Conservation (phyloP, 2,329 filamentous ascomycete genomes). For the Seiridium cupressi region DNA sequence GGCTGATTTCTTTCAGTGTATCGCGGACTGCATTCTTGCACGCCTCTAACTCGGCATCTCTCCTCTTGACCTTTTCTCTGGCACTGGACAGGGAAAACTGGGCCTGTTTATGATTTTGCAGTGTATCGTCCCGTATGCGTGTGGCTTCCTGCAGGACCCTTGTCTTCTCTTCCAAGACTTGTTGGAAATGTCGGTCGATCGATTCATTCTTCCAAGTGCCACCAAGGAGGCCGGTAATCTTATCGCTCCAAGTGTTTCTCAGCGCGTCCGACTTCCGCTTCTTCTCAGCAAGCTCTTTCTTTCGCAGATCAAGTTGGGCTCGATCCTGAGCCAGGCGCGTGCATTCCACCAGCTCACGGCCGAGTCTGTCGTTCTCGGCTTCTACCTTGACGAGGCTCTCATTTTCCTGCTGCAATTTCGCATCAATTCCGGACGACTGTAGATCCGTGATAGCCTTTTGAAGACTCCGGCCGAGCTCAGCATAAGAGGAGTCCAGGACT, state of each 20-base stretch:
- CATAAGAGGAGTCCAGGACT: constrained; percentile 70
- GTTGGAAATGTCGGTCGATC: constrained; percentile 70
- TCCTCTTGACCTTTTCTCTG: constrained; percentile 63
- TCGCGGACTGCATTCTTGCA: constrained; percentile 57
- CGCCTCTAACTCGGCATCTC: constrained; percentile 58
- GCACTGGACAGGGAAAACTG: constrained; percentile 69
- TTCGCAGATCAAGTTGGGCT: constrained; percentile 79
- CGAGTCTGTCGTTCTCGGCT: constrained; percentile 67
- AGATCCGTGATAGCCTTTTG: constrained; percentile 61
- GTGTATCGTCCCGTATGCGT: constrained; percentile 66
- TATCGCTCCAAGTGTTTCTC: constrained; percentile 69
- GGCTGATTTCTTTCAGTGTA: constrained; percentile 43
- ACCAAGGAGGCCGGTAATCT: constrained; percentile 65
- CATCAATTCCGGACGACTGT: constrained; percentile 65
- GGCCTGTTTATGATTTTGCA: constrained; percentile 72
- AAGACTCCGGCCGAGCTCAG: constrained; percentile 65
- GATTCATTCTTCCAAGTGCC: constrained; percentile 66
- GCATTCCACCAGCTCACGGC: constrained; percentile 78
- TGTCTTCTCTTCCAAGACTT: constrained; percentile 55
- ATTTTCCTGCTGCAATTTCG: constrained; percentile 66
- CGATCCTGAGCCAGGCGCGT: constrained; percentile 79
- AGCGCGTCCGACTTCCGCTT: constrained; percentile 76
- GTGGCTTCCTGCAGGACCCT: constrained; percentile 62
- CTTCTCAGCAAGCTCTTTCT: constrained; percentile 74
- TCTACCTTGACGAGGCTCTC: constrained; percentile 67